Percentiles rank a stretch among this genome's conserved stretches.
Evolutionary conservation across 176 grass and related monocot genomes (phyloP).

Genomic region (Dactylis glomerata): DNA sequence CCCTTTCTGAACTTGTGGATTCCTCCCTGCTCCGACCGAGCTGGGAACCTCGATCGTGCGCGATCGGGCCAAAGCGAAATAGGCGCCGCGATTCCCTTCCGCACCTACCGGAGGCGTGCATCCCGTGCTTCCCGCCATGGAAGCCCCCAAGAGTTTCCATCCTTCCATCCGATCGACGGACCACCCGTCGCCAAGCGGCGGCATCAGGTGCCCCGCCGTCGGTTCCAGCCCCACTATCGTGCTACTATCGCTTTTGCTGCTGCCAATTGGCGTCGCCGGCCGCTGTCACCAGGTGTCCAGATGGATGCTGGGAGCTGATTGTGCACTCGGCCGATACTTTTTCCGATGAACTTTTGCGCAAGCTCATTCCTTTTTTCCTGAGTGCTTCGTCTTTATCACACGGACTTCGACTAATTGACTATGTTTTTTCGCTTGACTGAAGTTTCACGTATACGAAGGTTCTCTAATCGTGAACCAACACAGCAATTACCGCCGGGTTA

Average conservation of each 20-base stretch:
- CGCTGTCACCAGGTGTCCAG: neutral
- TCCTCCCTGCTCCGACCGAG: neutral
- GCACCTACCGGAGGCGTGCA: slow-evolving; percentile 1
- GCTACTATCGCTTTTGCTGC: slow-evolving; percentile 1
- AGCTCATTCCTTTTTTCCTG: neutral
- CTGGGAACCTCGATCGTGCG: neutral
- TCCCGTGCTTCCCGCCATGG: neutral
- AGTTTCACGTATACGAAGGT: no score
- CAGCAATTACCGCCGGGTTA: no score
- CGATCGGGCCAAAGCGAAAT: neutral
- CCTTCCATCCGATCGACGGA: neutral
- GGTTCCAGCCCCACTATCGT: neutral
- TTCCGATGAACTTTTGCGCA: neutral
- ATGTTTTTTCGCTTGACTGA: neutral
- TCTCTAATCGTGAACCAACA: no score
- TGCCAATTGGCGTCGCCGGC: neutral
- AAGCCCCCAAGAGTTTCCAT: neutral
- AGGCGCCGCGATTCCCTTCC: slow-evolving; percentile 4
- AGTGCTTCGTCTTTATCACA: no score
- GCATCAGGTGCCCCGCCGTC: neutral
- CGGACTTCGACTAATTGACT: no score
- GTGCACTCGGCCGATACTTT: neutral
- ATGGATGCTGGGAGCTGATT: neutral
- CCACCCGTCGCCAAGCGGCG: neutral
- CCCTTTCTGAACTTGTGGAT: neutral